Conservation (phyloP, 495 filamentous ascomycete genomes). For the Penicillium subrubescens region DNA sequence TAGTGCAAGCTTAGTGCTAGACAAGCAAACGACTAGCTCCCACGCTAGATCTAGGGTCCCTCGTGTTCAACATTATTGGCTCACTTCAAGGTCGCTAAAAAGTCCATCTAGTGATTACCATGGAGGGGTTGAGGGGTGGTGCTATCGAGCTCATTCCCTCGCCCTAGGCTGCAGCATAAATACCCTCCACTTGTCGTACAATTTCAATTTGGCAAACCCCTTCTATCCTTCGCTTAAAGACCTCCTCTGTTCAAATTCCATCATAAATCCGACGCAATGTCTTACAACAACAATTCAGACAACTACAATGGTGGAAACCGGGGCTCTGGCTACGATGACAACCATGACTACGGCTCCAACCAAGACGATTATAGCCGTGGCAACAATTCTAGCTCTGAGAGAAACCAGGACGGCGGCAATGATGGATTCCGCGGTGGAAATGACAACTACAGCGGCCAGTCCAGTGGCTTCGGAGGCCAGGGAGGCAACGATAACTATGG, state of each 20-base stretch:
- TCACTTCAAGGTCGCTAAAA: neutral
- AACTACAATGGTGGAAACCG: neutral
- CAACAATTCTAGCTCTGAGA: neutral
- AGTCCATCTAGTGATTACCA: neutral
- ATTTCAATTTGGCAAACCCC: too few species aligned
- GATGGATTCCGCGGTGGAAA: neutral
- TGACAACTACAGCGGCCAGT: neutral
- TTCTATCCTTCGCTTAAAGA: neutral
- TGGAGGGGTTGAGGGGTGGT: neutral
- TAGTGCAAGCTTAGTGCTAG: constrained; percentile 1
- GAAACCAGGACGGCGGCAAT: neutral
- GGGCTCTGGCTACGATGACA: neutral
- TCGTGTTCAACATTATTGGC: constrained; percentile 1
- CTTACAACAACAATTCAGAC: constrained; percentile 1
- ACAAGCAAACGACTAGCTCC: constrained; percentile 1
- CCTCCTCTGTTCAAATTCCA: neutral
- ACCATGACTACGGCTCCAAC: neutral
- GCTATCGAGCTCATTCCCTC: neutral
- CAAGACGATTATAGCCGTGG: neutral
- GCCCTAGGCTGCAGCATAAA: neutral
- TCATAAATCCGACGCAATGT: neutral
- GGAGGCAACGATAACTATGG: neutral
- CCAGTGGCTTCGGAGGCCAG: neutral
- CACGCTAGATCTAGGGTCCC: neutral
- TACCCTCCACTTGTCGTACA: neutral